Conservation (phyloP, 2,329 filamentous ascomycete species). For the Kalmusia sp. region DNA sequence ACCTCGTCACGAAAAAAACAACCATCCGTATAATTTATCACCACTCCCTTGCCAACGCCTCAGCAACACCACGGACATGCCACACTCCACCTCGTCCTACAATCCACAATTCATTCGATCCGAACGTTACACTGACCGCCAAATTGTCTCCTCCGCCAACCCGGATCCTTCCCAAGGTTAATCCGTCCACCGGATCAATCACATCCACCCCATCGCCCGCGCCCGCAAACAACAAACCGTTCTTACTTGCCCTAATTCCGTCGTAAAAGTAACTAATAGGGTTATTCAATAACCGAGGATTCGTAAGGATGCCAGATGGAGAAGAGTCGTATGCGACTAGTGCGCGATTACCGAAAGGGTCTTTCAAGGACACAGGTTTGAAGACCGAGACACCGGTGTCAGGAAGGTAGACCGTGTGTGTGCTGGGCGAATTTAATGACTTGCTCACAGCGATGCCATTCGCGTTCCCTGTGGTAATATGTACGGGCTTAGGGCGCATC, state of each 20-base stretch:
- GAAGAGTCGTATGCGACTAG: slow-evolving; percentile 16
- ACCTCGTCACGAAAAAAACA: background rate
- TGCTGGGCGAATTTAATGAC: background rate
- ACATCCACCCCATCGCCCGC: slow-evolving; percentile 21
- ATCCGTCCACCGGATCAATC: slow-evolving; percentile 16
- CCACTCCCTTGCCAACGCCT: slow-evolving; percentile 8
- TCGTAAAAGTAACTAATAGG: slow-evolving; percentile 19
- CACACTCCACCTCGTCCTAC: slow-evolving; percentile 19
- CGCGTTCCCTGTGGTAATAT: slow-evolving; percentile 18
- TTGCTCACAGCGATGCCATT: slow-evolving; percentile 16
- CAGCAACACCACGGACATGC: slow-evolving; percentile 10
- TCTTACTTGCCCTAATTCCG: slow-evolving; percentile 12
- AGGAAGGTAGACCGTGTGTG: slow-evolving; percentile 10
- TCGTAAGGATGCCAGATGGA: slow-evolving; percentile 12
- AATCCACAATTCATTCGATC: slow-evolving; percentile 16
- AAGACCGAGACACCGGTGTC: slow-evolving; percentile 16
- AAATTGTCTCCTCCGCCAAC: slow-evolving; percentile 19
- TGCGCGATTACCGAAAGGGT: slow-evolving; percentile 14
- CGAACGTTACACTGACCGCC: slow-evolving; percentile 16
- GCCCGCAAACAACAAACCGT: slow-evolving; percentile 17
- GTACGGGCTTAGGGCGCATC: slow-evolving; percentile 17
- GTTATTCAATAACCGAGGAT: slow-evolving; percentile 18
- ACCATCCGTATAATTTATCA: background rate
- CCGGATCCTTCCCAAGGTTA: slow-evolving; percentile 17
- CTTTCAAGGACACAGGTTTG: slow-evolving; percentile 11